A percentile compares a stretch with the other conserved stretches of the same genome.
These are phyloP conservation scores for Amanita jacksonii DNA, from an alignment of 768 basidiomycete species.

Conservation along the genomic window DNA sequence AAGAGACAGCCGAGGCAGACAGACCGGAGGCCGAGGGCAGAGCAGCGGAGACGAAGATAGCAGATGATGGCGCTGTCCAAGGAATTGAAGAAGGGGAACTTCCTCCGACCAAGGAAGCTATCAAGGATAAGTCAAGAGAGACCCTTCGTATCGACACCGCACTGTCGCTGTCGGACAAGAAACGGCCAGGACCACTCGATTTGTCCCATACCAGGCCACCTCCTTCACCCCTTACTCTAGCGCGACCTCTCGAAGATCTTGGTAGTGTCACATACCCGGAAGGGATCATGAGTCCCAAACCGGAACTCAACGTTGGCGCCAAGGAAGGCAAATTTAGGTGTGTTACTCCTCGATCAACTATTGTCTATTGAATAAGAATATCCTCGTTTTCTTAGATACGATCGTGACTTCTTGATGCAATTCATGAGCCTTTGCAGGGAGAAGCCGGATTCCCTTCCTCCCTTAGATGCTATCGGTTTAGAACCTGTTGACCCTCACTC, in stretches of 20 bases:
- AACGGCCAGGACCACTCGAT: constrained; percentile 67
- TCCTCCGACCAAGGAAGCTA: constrained; percentile 27
- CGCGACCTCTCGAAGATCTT: constrained; percentile 80
- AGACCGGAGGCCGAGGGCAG: constrained; percentile 23
- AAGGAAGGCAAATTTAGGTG: constrained; percentile 88
- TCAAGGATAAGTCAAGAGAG: constrained; percentile 42
- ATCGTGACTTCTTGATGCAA: constrained; percentile 94
- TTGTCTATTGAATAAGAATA: neutral
- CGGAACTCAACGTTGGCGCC: constrained; percentile 77
- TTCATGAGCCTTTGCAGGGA: constrained; percentile 95
- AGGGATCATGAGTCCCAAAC: constrained; percentile 69
- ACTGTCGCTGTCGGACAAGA: constrained; percentile 26
- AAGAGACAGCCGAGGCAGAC: constrained; percentile 28
- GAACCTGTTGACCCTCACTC: constrained; percentile 60
- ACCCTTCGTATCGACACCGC: constrained; percentile 59
- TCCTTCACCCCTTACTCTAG: constrained; percentile 68
- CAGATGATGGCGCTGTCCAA: constrained; percentile 37
- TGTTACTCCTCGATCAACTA: constrained; percentile 1
- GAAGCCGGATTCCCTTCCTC: constrained; percentile 84
- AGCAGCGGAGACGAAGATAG: constrained; percentile 20
- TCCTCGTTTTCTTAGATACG: constrained; percentile 52
- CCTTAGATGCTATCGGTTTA: constrained; percentile 85
- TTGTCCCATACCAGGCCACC: constrained; percentile 46
- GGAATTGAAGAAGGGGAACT: constrained; percentile 30
- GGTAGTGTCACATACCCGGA: constrained; percentile 72